phyloP scores from a whole-genome alignment of 2,329 filamentous ascomycete genomes.

The Alternaria angustiovoidea region DNA sequence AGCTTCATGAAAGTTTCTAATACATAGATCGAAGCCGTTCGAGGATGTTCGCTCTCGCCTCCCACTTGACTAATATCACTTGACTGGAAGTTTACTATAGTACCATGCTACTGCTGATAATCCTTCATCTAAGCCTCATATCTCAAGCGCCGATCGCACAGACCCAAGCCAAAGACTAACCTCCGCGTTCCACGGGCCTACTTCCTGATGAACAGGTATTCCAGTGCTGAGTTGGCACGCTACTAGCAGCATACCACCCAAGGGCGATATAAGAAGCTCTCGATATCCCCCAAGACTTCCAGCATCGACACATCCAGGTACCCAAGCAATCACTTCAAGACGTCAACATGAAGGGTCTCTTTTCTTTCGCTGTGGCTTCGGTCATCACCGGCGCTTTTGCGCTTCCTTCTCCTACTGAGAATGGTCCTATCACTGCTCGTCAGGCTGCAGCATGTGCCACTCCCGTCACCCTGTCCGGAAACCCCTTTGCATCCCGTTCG shows the following conservation, averaged over 20 bases:
- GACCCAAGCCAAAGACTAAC: slow-evolving; percentile 37
- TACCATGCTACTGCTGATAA: slow-evolving; percentile 32
- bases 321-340: slow-evolving; percentile 26
- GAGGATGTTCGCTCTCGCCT: slow-evolving; percentile 16
- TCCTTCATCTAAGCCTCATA: slow-evolving; percentile 45
- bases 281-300: slow-evolving; percentile 16
- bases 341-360: slow-evolving; percentile 48
- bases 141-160: slow-evolving; percentile 37
- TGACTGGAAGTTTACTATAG: slow-evolving; percentile 36
- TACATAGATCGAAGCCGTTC: slow-evolving; percentile 25
- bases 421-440: slow-evolving; percentile 46
- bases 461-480: slow-evolving; percentile 57
- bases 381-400: slow-evolving; percentile 48
- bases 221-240: slow-evolving; percentile 15
- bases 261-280: slow-evolving; percentile 43
- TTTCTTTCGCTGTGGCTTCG: slow-evolving; percentile 45
- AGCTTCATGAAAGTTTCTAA: not conserved
- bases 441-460: slow-evolving; percentile 44
- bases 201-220: slow-evolving; percentile 41
- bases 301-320: slow-evolving; percentile 32
- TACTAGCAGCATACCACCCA: slow-evolving; percentile 10
- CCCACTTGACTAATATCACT: slow-evolving; percentile 28
- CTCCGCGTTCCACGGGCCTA: slow-evolving; percentile 46
- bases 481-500: slow-evolving; percentile 60
- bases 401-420: slow-evolving; percentile 41